Conservation (phyloP, 2,329 filamentous ascomycete species). For the Claviceps sp. region DNA sequence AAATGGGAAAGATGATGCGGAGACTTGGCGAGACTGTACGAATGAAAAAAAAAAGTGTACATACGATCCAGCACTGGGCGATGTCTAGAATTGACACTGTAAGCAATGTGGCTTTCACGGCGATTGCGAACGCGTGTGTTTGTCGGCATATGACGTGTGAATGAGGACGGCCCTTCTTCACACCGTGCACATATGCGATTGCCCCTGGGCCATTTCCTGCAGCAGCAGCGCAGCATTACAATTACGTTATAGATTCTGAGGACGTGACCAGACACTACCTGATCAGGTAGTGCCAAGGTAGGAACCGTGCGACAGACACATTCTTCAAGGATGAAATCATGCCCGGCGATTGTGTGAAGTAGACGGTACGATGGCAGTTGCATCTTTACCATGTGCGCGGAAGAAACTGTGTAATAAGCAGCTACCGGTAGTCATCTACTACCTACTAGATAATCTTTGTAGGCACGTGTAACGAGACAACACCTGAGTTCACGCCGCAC, state of each 20-base stretch:
- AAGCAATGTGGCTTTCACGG: not conserved
- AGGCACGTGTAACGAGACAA: not conserved
- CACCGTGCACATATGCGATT: not conserved
- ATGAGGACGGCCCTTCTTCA: not conserved
- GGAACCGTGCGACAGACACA: not conserved
- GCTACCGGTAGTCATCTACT: not conserved
- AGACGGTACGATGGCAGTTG: not conserved
- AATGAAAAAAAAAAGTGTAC: conserved; percentile 18
- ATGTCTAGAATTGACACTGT: not conserved
- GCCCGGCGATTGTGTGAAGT: not conserved
- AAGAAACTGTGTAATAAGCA: not conserved
- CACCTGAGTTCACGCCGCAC: not conserved
- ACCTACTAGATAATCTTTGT: too few relatives aligned
- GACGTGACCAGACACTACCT: not conserved
- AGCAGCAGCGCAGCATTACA: not conserved
- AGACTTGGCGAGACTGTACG: conserved; percentile 12
- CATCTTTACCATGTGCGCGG: not conserved
- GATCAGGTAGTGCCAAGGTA: not conserved
- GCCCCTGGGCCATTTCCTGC: not conserved
- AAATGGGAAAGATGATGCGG: conserved; percentile 11
- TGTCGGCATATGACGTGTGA: not conserved
- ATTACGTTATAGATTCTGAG: not conserved
- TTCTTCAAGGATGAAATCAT: not conserved
- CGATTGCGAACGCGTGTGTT: not conserved
- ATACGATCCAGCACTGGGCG: conserved; percentile 11